Evolutionary conservation across 2,329 filamentous ascomycete genomes (phyloP).

Genomic region (Pseudodiploospora longispora): DNA sequence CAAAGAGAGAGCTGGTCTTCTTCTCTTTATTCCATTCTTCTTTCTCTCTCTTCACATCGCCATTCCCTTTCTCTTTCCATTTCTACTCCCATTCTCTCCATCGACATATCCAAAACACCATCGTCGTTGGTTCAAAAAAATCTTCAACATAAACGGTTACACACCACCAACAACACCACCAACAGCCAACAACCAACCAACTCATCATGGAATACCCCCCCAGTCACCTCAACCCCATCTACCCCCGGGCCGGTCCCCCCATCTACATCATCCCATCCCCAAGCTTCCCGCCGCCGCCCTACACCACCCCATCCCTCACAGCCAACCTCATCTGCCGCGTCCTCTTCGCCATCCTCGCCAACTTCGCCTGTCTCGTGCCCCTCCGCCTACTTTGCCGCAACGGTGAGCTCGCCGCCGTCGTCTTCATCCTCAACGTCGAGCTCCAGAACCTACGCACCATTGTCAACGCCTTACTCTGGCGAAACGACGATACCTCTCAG

Average conservation of each 20-base stretch:
- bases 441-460: constrained; percentile 40
- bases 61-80: too few species aligned
- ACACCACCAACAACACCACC: too few species aligned
- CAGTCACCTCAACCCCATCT: not conserved
- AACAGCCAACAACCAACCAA: too few species aligned
- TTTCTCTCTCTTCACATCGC: too few species aligned
- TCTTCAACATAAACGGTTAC: too few species aligned
- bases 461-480: constrained; percentile 46
- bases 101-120: too few species aligned
- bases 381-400: constrained; percentile 42
- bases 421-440: constrained; percentile 39
- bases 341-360: constrained; percentile 37
- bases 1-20: too few species aligned
- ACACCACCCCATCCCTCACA: constrained; percentile 22
- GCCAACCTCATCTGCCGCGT: constrained; percentile 44
- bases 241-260: constrained; percentile 11
- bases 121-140: too few species aligned
- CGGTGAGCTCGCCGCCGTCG: constrained; percentile 44
- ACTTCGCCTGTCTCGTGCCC: constrained; percentile 41
- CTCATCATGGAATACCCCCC: too few species aligned
- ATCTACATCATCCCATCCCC: constrained; percentile 2
- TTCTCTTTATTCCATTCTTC: too few species aligned
- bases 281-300: constrained; percentile 5
- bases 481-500: constrained; percentile 35
- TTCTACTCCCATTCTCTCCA: too few species aligned